Evolutionary conservation across 1,284 basidiomycete genomes (phyloP), one percentile per base, ranked within the genome.

Genomic region (Ustilago trichophora): DNA sequence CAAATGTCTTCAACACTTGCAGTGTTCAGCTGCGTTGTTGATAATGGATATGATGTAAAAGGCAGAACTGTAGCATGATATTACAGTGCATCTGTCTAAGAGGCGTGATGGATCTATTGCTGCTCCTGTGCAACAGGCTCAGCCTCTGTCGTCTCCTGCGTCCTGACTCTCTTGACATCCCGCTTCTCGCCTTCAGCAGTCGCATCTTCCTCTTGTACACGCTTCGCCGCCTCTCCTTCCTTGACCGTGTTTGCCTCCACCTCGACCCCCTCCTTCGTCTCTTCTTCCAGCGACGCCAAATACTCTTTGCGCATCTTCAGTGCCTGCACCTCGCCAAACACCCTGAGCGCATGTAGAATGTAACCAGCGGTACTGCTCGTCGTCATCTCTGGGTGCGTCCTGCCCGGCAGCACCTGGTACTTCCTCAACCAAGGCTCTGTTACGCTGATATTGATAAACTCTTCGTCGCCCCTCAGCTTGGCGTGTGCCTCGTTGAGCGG

Each of bases 311-410:
- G 47, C 62, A 70, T 53, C 53, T 57, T 21, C 13, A 65, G 22
- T 12, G 67, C 62, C 37, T 57, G 47, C 12, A 21, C 24, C 24
- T 78, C 71, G 24, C 73, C 68, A 33, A 76, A 62, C 41, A 98
- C 88, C 86, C 90, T 90, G 33, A 89, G 89, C 7, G 89, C 87
- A 78, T 91, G 89, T 40, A 98, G 85, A 24, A 98, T 83, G 83
- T 89, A 97, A 0, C 96, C 95, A 5, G 91, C 93, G 3, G 90
- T 90, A 2, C 91, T 92, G 15, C 91, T 90, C 42, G 89, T 92
- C 56, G 86, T 89, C 96, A 99, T 98, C 72, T 88, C 88, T 0
- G 96, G 96, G 83, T 99, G 96, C 36, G 92, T 96, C 27, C 96
- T 87, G 13, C 95, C 95, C 21, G 95, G 95, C 16, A 99, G 85